phyloP scores from a whole-genome alignment of 1,284 basidiomycete genomes.

The Malassezia cuniculi region DNA sequence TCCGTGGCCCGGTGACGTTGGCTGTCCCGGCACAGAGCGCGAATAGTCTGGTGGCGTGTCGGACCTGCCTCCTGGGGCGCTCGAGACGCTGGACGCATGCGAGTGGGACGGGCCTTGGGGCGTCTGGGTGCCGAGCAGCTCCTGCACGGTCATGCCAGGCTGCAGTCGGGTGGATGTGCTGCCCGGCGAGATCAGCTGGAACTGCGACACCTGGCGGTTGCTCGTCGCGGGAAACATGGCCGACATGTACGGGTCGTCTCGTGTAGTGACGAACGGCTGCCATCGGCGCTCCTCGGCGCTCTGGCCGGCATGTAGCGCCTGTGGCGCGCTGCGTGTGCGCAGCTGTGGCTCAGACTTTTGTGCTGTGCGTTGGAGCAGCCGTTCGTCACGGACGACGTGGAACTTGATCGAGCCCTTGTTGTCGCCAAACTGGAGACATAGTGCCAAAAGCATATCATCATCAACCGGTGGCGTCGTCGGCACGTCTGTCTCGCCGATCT shows the following conservation, averaged over 20 bases:
- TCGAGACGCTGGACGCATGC: no score
- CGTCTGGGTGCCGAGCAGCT: slow-evolving; percentile 27
- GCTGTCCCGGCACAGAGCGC: no score
- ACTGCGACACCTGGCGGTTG: slow-evolving; percentile 32
- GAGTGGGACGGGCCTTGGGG: no score
- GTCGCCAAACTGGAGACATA: slow-evolving; percentile 41
- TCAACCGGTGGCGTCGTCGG: slow-evolving; percentile 28
- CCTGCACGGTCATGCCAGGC: slow-evolving; percentile 40
- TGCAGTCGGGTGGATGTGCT: slow-evolving; percentile 16
- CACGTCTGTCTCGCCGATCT: slow-evolving; percentile 34
- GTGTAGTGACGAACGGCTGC: slow-evolving; percentile 1
- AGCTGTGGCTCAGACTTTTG: neutral
- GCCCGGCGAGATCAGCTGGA: slow-evolving; percentile 18
- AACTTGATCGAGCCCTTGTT: slow-evolving; percentile 43
- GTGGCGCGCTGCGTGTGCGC: neutral
- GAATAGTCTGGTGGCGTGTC: no score
- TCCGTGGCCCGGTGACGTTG: no score
- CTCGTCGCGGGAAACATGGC: slow-evolving; percentile 33
- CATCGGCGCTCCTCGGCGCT: neutral
- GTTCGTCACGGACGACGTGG: slow-evolving; percentile 13
- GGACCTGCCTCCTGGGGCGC: no score
- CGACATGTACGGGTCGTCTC: slow-evolving; percentile 32
- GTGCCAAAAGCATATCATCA: slow-evolving; percentile 37
- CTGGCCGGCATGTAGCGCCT: neutral
- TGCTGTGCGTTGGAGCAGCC: neutral